phyloP scores from a whole-genome alignment of 805 yeast species.

The Saturnispora mendoncae region DNA sequence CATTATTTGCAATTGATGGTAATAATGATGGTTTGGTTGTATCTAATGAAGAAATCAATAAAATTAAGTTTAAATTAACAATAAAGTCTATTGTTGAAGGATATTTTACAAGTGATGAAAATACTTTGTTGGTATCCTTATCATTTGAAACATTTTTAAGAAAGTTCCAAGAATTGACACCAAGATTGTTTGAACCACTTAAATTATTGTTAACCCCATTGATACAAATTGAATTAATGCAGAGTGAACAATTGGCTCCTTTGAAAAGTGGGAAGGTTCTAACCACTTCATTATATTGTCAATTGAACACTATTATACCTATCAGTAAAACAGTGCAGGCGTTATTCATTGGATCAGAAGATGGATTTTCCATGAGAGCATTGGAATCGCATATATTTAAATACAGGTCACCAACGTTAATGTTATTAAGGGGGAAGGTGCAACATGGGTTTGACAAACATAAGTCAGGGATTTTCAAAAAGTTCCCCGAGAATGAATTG shows the following conservation, averaged over 20 bases:
- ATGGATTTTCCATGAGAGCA: conserved; percentile 84
- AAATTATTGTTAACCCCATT: conserved; percentile 35
- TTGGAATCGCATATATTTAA: conserved; percentile 76
- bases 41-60: conserved; percentile 2
- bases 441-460: conserved; percentile 41
- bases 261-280: conserved; percentile 30
- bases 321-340: conserved; percentile 43
- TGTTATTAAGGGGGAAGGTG: conserved; percentile 59
- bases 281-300: conserved; percentile 30
- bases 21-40: not conserved
- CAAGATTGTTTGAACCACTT: conserved; percentile 38
- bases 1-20: conserved; percentile 6
- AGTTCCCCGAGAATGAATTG: not conserved
- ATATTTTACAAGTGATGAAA: not conserved
- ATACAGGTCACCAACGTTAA: conserved; percentile 81
- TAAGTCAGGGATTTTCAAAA: conserved; percentile 35
- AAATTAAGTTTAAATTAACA: conserved; percentile 5
- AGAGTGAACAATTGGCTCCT: conserved; percentile 1
- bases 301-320: conserved; percentile 32
- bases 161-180: conserved; percentile 24
- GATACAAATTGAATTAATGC: conserved; percentile 13
- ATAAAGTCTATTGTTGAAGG: conserved; percentile 1
- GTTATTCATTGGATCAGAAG: conserved; percentile 62
- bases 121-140: no score
- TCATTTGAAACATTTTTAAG: conserved; percentile 1